Base-by-base conservation (phyloP, 1,139 yeast species). In the Diutina scorzettiae region DNA sequence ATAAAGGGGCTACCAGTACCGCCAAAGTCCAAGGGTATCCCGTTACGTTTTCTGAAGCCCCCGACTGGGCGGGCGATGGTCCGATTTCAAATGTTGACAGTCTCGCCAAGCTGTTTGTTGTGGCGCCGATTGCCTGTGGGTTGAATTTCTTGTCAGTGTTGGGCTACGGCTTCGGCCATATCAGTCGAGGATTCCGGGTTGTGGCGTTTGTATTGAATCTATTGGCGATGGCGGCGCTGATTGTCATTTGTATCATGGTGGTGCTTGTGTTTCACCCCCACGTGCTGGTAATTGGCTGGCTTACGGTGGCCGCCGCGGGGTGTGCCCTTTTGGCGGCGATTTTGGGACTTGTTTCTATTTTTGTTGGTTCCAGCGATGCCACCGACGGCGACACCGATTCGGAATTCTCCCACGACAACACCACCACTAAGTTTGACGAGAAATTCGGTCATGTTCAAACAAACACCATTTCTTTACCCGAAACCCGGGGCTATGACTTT, bases 211-310 rank as follows among this genome's bases (percentile, higher is more conserved):
- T 59, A 3, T 45, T 60, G 31, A 57, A 58, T 45, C 47, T 73
- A 14, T 48, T 81, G 7, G 61, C 77, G 1, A 76, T 79, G 49
- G 48, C 82, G 3, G 62, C 78, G 2, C 50, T 80, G 29, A 60
- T 72, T 17, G 72, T 82, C 45, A 21, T 23, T 14, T 34, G 39
- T 34, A 57, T 81, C 7, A 68, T 78, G 19, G 67, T 68, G 6
- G 66, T 80, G 20, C 52, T 82, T 43, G 62, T 76, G 17, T 81
- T 78, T 54, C 69, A 69, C 48, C 91, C 91, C 4, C 65, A 77
- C 50, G 64, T 78, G 33, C 63, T 69, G 9, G 81, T 87, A 87
- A 67, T 77, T 34, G 72, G 80, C 5, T 81, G 89, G 89, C 59
- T 79, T 29, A 62, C 79, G 45, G 65, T 81, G 30, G 86, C 82